Conservation (phyloP, 2,329 filamentous ascomycete species). For the Knufia fluminis region DNA sequence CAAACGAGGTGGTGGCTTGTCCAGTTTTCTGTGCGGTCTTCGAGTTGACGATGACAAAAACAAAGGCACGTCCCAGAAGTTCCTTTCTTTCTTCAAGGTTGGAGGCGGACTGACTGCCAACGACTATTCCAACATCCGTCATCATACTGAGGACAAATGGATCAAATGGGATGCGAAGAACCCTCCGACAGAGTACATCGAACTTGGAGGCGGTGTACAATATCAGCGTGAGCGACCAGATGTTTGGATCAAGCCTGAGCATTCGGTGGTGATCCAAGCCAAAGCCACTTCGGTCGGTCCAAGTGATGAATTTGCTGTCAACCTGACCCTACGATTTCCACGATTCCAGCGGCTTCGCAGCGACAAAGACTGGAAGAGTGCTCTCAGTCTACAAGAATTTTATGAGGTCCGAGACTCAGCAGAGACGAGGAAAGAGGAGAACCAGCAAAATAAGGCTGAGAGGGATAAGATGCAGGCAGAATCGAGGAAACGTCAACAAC, state of each 20-base stretch:
- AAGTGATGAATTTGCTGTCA: slow-evolving; percentile 69
- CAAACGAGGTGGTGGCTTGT: slow-evolving; percentile 68
- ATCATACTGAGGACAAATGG: slow-evolving; percentile 89
- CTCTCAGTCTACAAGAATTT: slow-evolving; percentile 71
- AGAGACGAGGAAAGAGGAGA: slow-evolving; percentile 62
- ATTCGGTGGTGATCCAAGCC: slow-evolving; percentile 78
- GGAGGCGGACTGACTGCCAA: slow-evolving; percentile 82
- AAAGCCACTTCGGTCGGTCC: slow-evolving; percentile 72
- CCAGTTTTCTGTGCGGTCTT: slow-evolving; percentile 84
- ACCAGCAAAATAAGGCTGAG: slow-evolving; percentile 54
- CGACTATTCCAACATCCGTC: slow-evolving; percentile 75
- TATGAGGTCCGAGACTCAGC: slow-evolving; percentile 58
- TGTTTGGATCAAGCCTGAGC: slow-evolving; percentile 81
- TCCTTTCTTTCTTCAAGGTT: slow-evolving; percentile 86
- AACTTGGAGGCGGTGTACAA: slow-evolving; percentile 64
- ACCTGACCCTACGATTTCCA: slow-evolving; percentile 77
- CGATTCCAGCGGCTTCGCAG: slow-evolving; percentile 71
- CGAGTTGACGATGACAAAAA: slow-evolving; percentile 62
- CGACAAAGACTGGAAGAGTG: slow-evolving; percentile 78
- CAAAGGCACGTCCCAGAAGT: slow-evolving; percentile 51
- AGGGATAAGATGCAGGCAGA: slow-evolving; percentile 46
- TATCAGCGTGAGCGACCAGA: slow-evolving; percentile 72
- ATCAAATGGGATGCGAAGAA: slow-evolving; percentile 67
- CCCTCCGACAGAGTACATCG: slow-evolving; percentile 69
- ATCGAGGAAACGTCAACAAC: slow-evolving; percentile 53